A percentile compares a stretch with the other conserved stretches of the same genome.
Conservation (phyloP, 345 rosid genomes). For the Linum usitatissimum region DNA sequence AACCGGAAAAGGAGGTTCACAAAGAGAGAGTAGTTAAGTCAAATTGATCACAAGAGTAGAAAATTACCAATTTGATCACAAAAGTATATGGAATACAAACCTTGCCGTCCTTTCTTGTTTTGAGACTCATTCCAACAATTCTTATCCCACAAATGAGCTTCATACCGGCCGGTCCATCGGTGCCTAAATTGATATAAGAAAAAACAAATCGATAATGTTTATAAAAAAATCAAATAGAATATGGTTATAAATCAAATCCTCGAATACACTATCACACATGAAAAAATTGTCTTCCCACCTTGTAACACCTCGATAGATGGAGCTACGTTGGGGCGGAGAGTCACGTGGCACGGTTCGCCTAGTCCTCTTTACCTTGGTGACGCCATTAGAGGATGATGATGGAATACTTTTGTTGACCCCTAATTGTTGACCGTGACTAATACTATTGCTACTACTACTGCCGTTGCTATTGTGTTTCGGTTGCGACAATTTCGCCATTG, state of each 20-base stretch:
- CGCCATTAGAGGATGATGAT: constrained; percentile 1
- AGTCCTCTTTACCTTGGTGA: constrained; percentile 30
- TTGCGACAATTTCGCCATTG: not conserved
- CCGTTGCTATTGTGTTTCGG: not conserved
- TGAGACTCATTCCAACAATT: constrained; percentile 56
- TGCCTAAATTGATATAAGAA: constrained; percentile 41
- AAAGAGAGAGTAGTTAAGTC: not conserved
- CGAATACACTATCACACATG: too few species aligned
- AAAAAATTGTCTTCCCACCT: constrained; percentile 22
- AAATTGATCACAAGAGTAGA: not conserved
- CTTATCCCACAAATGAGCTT: constrained; percentile 60
- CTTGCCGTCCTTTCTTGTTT: constrained; percentile 59
- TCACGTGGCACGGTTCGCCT: constrained; percentile 43
- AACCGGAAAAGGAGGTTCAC: not conserved
- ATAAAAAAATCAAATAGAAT: too few species aligned
- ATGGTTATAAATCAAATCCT: too few species aligned
- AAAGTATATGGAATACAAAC: constrained; percentile 14
- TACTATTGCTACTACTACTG: not conserved
- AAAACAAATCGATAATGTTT: too few species aligned
- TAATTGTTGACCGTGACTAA: not conserved
- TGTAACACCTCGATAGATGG: constrained; percentile 52
- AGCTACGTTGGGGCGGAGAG: constrained; percentile 53
- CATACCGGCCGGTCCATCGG: constrained; percentile 54
- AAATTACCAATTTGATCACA: not conserved
- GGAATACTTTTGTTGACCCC: not conserved